Evolutionary conservation across 83 land plant genomes (phyloP), one percentile per base, ranked within the genome.

Genomic region (Picea mariana): DNA sequence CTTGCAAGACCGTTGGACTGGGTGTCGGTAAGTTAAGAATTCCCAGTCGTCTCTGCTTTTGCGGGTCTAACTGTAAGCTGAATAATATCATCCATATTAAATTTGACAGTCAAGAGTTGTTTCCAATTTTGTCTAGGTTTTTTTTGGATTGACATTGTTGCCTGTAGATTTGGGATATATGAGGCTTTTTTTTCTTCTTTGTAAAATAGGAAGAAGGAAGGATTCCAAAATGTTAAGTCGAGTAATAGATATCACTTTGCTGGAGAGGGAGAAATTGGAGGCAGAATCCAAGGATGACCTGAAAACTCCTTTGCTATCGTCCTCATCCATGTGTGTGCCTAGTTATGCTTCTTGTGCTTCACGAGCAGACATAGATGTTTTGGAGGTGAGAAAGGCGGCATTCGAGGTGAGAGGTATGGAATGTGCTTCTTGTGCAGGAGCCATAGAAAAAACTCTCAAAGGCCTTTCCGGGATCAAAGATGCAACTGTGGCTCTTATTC

Each of bases 401-500:
- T 86, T 93, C 67, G 82, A 83, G 67, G 87, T 95, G 31, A 20
- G 67, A 12, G 94, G 95, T 40, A 95, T 97, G 84, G 84, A 86
- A 75, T 95, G 99, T 83, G 91, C 98, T n/a, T 93, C 98, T 75
- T 95, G 99, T 90, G 92, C 92, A 9, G 81, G 87, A 12, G 91
- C 96, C 9, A 91, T 97, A 78, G 96, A 97, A 72, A 89, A 97
- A 66, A 88, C 87, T 9, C 81, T 97, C 26, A 85, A 85, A 72
- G 67, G 86, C 49, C 81, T 95, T 69, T 84, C 91, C 26, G 98
- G 99, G 5, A 89, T 97, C 23, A 84, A 88, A 82, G 88, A 90
- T 80, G 92, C 89, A 2, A 62, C 90, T 62, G 96, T 95, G 40
- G 92, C 96, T 17, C 88, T 91, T 38, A 90, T 97, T 88, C 89